These are phyloP conservation scores for Cladosporium sp. DNA, from an alignment of 2,329 filamentous ascomycete species.

Conservation along the genomic window DNA sequence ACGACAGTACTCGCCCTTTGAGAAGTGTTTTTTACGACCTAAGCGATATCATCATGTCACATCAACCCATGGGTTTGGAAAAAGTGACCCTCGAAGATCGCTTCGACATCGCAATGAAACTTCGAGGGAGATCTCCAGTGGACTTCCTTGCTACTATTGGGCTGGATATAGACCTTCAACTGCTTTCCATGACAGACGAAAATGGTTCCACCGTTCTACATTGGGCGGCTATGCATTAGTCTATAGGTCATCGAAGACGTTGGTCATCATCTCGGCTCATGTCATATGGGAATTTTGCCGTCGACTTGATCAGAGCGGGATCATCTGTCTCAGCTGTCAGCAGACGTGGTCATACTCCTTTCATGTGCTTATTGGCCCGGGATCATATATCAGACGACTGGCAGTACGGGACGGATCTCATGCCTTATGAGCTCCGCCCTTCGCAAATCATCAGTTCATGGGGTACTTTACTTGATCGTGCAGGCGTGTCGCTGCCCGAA, in stretches of 20 bases:
- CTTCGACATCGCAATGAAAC: neutral
- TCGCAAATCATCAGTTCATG: neutral
- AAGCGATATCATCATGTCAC: neutral
- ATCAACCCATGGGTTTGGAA: neutral
- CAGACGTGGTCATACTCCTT: neutral
- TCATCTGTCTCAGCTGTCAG: neutral
- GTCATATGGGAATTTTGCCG: neutral
- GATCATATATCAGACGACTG: neutral
- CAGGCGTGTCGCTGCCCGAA: neutral
- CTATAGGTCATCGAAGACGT: neutral
- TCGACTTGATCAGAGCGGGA: neutral
- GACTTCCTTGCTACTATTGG: neutral
- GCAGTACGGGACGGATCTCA: neutral
- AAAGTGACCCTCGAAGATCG: neutral
- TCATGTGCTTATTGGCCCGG: neutral
- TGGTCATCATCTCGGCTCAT: neutral
- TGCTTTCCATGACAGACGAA: neutral
- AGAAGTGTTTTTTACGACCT: neutral
- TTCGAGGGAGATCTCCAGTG: neutral
- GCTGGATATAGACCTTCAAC: neutral
- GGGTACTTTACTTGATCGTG: neutral
- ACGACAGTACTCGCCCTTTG: neutral
- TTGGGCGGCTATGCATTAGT: neutral
- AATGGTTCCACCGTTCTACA: neutral
- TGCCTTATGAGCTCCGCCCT: neutral